Evolutionary conservation across 768 basidiomycete genomes (phyloP), one percentile per base, ranked within the genome.

Genomic region (Cystobasidium tubakii): DNA sequence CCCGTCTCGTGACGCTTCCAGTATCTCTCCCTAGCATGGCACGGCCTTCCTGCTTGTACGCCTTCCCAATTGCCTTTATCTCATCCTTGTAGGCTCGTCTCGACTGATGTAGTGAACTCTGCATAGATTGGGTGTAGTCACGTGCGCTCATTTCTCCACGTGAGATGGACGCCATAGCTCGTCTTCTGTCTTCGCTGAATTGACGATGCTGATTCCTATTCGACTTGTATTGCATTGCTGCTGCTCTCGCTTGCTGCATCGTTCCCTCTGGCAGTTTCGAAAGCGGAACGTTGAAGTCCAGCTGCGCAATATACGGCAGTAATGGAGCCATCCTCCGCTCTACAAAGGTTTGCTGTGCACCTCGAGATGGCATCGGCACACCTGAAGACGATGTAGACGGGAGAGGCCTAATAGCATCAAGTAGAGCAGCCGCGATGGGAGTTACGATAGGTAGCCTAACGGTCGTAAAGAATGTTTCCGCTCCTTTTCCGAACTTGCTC

Each of bases 381-480:
- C 36, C 23, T 42, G 36, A 27, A 15, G 34, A 1, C 34, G 46
- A 50, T 4, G 46, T 17, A n/a, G 63, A 15, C 1, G 63, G 63
- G 13, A 39, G 9, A 44, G 34, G 34, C 34, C 39, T 65, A 13
- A 65, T 33, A 15, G 63, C 63, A 39, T 65, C 36, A 15, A 65
- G 36, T 12, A 65, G 33, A 25, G 27, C 39, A 25, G 34, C 43
- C 12, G 43, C 63, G 3, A 65, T 65, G 2, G 63, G 63, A 6
- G 21, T 65, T 12, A 65, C 43, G 63, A 65, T 65, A 13, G 63
- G 63, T 3, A 65, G 63, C 10, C 36, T 27, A 33, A 65, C 43
- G 2, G 12, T 39, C 4, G 34, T 65, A 33, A 39, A 65, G 34
- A 65, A 39, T 4, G 34, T 12, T n/a, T 65, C 43, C 4, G 43